These are phyloP conservation scores for Cutaneotrichosporon sp. DNA, from an alignment of 1,284 basidiomycete species.

Conservation along the genomic window DNA sequence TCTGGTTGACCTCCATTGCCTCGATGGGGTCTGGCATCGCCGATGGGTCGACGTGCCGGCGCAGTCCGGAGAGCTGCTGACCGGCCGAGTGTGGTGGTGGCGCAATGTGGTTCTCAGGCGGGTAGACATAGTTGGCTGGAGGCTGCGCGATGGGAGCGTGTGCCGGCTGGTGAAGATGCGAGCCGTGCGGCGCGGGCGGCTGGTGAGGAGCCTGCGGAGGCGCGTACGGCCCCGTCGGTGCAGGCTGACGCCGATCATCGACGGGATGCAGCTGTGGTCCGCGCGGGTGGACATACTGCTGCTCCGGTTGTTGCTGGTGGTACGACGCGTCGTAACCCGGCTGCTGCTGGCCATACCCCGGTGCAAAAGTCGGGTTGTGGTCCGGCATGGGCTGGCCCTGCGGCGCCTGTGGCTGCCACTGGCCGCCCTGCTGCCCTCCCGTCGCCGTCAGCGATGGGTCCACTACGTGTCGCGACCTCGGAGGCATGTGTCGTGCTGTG, in stretches of 20 bases:
- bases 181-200: neutral
- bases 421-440: conserved; percentile 15
- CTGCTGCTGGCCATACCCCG: conserved; percentile 11
- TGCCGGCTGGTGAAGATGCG: conserved; percentile 11
- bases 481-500: conserved; percentile 32
- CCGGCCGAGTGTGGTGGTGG: conserved; percentile 79
- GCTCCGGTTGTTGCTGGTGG: conserved; percentile 10
- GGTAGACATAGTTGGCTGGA: conserved; percentile 16
- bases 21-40: conserved; percentile 91
- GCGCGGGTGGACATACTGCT: conserved; percentile 12
- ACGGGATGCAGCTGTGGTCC: conserved; percentile 31
- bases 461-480: conserved; percentile 44
- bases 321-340: conserved; percentile 6
- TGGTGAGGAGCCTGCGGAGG: conserved; percentile 16
- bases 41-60: conserved; percentile 78
- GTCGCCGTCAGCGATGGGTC: conserved; percentile 41
- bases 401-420: conserved; percentile 27
- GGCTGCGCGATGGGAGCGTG: conserved; percentile 12
- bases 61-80: conserved; percentile 58
- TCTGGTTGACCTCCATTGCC: conserved; percentile 74
- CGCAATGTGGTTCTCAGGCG: conserved; percentile 53
- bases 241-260: conserved; percentile 19
- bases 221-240: conserved; percentile 30
- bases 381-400: neutral
- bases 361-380: conserved; percentile 9